Percentiles rank a stretch among this genome's conserved stretches.
Evolutionary conservation across 2,329 filamentous ascomycete genomes (phyloP).

Genomic region (Raffaelea ambrosiae): DNA sequence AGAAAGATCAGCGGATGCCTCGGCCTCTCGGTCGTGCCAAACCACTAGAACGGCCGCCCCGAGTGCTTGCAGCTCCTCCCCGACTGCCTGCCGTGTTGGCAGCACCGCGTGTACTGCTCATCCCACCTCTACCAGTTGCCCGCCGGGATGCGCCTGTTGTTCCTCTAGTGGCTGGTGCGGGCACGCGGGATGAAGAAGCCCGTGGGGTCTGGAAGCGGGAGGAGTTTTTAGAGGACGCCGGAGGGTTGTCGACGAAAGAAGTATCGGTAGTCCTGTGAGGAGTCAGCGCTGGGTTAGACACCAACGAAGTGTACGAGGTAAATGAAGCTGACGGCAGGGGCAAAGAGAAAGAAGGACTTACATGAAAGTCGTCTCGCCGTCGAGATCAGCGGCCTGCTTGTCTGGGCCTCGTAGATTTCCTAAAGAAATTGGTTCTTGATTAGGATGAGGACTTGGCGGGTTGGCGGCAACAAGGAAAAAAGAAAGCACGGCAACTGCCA

Average conservation of each 20-base stretch:
- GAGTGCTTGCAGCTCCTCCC: slow-evolving; percentile 19
- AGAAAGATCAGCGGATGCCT: slow-evolving; percentile 30
- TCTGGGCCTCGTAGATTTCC: slow-evolving; percentile 15
- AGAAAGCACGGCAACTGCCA: background rate
- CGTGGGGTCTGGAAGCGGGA: slow-evolving; percentile 36
- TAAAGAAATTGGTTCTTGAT: background rate
- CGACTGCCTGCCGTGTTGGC: no score
- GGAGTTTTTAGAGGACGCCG: slow-evolving; percentile 41
- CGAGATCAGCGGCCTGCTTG: slow-evolving; percentile 27
- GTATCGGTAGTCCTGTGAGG: slow-evolving; percentile 72
- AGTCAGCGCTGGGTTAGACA: slow-evolving; percentile 14
- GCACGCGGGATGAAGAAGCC: slow-evolving; percentile 37
- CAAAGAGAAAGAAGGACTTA: slow-evolving; percentile 30
- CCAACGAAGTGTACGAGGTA: background rate
- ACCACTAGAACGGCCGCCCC: slow-evolving; percentile 32
- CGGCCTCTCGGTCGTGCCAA: slow-evolving; percentile 37
- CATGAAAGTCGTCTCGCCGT: slow-evolving; percentile 80
- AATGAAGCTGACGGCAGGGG: no score
- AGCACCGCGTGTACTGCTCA: slow-evolving; percentile 23
- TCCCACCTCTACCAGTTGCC: slow-evolving; percentile 22
- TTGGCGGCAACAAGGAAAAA: no score
- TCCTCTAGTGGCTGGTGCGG: slow-evolving; percentile 32
- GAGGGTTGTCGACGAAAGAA: slow-evolving; percentile 80
- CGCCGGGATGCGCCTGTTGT: slow-evolving; percentile 16
- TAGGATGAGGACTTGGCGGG: no score